phyloP scores from a whole-genome alignment of 108 stramenopile genomes.

The Fragilariopsis cylindrus region DNA sequence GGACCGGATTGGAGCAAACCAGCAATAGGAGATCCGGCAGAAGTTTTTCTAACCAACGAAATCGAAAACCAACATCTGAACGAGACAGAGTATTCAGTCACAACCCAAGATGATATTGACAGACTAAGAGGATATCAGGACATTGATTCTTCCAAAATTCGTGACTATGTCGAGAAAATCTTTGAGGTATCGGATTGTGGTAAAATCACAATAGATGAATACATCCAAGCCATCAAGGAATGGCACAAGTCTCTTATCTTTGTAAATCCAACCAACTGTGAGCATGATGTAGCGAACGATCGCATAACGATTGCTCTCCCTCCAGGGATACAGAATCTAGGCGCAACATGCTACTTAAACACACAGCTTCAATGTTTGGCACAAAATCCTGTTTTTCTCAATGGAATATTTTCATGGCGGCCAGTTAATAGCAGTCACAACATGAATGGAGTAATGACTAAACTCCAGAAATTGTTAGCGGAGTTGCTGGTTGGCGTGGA shows the following conservation, averaged over 20 bases:
- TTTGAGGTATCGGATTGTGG: background rate
- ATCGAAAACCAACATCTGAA: background rate
- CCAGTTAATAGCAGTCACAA: slow-evolving; percentile 26
- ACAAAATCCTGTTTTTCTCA: slow-evolving; percentile 73
- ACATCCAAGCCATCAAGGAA: slow-evolving; percentile 18
- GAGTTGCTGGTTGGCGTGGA: slow-evolving; percentile 64
- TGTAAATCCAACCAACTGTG: slow-evolving; percentile 10
- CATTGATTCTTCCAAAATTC: slow-evolving; percentile 11
- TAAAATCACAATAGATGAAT: slow-evolving; percentile 16
- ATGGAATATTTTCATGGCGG: slow-evolving; percentile 75
- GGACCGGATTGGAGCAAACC: background rate
- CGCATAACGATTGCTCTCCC: slow-evolving; percentile 39
- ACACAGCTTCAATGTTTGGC: slow-evolving; percentile 88
- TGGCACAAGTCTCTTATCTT: slow-evolving; percentile 34
- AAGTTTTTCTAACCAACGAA: background rate
- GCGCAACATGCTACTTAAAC: slow-evolving; percentile 90
- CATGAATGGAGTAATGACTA: slow-evolving; percentile 62
- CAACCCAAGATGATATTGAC: slow-evolving; percentile 13
- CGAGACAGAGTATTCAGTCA: slow-evolving; percentile 16
- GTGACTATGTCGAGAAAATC: background rate
- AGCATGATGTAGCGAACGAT: background rate
- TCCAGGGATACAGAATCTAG: slow-evolving; percentile 80
- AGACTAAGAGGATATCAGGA: slow-evolving; percentile 10
- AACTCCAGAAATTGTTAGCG: slow-evolving; percentile 66
- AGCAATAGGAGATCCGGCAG: slow-evolving; percentile 5